A percentile compares a stretch with the other conserved stretches of the same genome.
These are phyloP conservation scores for Neoboletus brunneissimus DNA, from an alignment of 768 basidiomycete species.

Conservation along the genomic window DNA sequence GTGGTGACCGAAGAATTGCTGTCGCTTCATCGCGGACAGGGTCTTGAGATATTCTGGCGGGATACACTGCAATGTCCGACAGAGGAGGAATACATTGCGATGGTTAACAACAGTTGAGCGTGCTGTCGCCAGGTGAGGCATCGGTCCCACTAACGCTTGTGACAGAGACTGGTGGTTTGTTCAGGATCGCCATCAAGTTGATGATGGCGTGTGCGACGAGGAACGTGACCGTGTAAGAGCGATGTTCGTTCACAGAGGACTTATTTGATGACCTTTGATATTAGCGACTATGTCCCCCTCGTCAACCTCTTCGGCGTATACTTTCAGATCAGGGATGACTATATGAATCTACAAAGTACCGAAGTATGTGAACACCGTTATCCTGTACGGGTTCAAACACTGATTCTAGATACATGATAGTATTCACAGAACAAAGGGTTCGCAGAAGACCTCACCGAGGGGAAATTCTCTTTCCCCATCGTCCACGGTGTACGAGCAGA, in stretches of 20 bases:
- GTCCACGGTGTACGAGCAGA: conserved; percentile 81
- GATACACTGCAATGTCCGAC: conserved; percentile 89
- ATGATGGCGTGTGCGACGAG: conserved; percentile 89
- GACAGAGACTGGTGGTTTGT: conserved; percentile 90
- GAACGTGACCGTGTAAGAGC: conserved; percentile 54
- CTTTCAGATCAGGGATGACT: conserved; percentile 96
- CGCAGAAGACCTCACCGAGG: conserved; percentile 75
- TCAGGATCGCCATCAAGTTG: conserved; percentile 88
- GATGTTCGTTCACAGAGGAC: background rate
- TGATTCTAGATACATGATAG: conserved; percentile 32
- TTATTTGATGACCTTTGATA: background rate
- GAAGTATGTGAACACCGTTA: conserved; percentile 48
- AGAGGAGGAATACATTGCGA: conserved; percentile 90
- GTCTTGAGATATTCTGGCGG: conserved; percentile 91
- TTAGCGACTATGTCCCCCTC: conserved; percentile 85
- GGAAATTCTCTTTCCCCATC: conserved; percentile 79
- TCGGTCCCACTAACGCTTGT: conserved; percentile 6
- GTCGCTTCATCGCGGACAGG: conserved; percentile 93
- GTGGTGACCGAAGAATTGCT: conserved; percentile 55
- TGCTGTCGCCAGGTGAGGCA: conserved; percentile 58
- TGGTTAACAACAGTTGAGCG: conserved; percentile 91
- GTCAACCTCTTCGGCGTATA: conserved; percentile 93
- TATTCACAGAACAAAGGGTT: conserved; percentile 65
- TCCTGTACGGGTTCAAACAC: background rate
- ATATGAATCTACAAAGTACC: conserved; percentile 88